These are phyloP conservation scores for Mycena leptocephala DNA, from an alignment of 768 basidiomycete genomes.

Conservation along the genomic window DNA sequence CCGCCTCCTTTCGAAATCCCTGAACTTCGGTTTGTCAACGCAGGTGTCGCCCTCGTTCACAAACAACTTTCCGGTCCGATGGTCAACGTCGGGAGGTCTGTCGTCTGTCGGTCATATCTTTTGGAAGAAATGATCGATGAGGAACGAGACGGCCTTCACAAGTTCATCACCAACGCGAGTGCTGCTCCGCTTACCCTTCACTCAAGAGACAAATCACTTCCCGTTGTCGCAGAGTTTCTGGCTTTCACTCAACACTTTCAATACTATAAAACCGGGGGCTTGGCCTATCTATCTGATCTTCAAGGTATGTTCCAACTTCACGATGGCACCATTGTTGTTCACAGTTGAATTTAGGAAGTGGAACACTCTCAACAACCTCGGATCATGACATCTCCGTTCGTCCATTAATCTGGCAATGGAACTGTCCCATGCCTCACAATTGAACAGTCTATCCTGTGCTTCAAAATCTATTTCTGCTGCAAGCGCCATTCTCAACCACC, in stretches of 20 bases:
- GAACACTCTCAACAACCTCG: background rate
- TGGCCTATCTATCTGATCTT: background rate
- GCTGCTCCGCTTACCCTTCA: background rate
- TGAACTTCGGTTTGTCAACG: background rate
- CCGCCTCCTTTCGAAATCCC: background rate
- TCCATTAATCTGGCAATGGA: background rate
- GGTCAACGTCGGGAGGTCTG: background rate
- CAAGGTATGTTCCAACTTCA: background rate
- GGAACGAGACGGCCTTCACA: background rate
- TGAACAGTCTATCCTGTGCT: too few species aligned
- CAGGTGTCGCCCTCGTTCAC: background rate
- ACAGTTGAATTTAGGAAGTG: background rate
- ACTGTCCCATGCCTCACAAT: background rate
- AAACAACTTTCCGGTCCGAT: background rate
- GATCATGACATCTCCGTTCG: background rate
- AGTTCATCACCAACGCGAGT: background rate
- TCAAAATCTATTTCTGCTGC: too few species aligned
- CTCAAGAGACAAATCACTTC: background rate
- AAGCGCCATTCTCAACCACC: too few species aligned
- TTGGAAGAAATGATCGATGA: background rate
- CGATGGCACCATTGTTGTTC: background rate
- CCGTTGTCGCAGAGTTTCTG: too few species aligned
- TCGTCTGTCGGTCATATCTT: background rate
- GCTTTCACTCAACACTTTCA: too few species aligned
- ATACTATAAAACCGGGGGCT: background rate